Evolutionary conservation across 306 rosid species (phyloP).

Genomic region (Prosopis cineraria): DNA sequence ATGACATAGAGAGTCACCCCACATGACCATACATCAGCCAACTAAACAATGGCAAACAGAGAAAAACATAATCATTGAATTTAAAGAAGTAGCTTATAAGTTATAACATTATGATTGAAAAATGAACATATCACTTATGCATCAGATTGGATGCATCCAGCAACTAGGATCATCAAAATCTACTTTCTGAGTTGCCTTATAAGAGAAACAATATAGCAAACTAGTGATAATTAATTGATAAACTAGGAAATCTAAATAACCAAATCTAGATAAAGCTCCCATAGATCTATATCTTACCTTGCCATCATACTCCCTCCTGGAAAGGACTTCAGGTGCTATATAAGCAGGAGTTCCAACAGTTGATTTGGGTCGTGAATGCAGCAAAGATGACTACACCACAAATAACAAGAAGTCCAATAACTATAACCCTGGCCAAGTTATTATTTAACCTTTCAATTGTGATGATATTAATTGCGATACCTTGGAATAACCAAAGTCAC

Average conservation of each 20-base stretch:
- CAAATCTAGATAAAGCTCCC: background rate
- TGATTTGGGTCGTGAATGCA: conserved; percentile 70
- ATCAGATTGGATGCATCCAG: background rate
- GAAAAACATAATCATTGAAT: conserved; percentile 6
- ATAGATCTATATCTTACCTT: conserved; percentile 44
- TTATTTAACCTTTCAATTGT: conserved; percentile 17
- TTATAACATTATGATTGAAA: background rate
- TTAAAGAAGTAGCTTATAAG: background rate
- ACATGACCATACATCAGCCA: conserved; percentile 88
- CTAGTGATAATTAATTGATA: background rate
- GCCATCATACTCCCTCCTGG: conserved; percentile 66
- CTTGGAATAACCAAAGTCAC: conserved; percentile 75
- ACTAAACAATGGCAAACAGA: conserved; percentile 38
- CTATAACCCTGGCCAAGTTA: background rate
- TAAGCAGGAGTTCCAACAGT: conserved; percentile 76
- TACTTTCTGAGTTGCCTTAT: background rate
- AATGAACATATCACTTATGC: background rate
- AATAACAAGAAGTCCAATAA: conserved; percentile 12
- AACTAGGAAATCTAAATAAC: conserved; percentile 21
- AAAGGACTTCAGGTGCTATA: conserved; percentile 73
- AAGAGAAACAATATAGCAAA: conserved; percentile 7
- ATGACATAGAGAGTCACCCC: conserved; percentile 84
- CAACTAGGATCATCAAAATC: conserved; percentile 10
- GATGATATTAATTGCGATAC: conserved; percentile 34
- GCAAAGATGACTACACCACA: conserved; percentile 57